These are phyloP conservation scores for Lipomyces kockii DNA, from an alignment of 805 yeast species.

Conservation along the genomic window DNA sequence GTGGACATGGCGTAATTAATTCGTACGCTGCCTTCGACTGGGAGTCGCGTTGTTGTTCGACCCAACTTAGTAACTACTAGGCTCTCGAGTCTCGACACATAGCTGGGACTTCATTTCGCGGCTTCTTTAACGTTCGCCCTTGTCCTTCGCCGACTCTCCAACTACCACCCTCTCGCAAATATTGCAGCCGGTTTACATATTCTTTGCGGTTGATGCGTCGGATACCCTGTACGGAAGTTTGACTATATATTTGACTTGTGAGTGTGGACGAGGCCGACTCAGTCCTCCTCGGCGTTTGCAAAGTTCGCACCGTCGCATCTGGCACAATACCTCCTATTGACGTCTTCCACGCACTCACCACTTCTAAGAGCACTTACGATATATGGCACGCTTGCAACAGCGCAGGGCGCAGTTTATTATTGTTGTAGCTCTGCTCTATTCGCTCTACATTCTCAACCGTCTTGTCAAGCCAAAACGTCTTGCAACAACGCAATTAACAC, in stretches of 20 bases:
- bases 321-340: too few species aligned
- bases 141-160: background rate
- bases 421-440: conserved; percentile 14
- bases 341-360: background rate
- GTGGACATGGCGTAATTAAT: too few species aligned
- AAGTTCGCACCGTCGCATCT: background rate
- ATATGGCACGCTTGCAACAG: background rate
- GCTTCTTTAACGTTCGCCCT: background rate
- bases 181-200: background rate
- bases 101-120: too few species aligned
- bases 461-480: conserved; percentile 23
- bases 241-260: background rate
- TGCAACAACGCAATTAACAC: conserved; percentile 4
- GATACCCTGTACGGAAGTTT: background rate
- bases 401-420: conserved; percentile 1
- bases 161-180: background rate
- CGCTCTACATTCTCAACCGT: conserved; percentile 9
- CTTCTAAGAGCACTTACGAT: background rate
- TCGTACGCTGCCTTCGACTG: too few species aligned
- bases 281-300: background rate
- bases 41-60: too few species aligned
- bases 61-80: too few species aligned
- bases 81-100: too few species aligned
- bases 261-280: background rate
- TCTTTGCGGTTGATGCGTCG: background rate